Evolutionary conservation across 306 rosid genomes (phyloP), one percentile per base, ranked within the genome.

Genomic region (Cotoneaster glaucophyllus): DNA sequence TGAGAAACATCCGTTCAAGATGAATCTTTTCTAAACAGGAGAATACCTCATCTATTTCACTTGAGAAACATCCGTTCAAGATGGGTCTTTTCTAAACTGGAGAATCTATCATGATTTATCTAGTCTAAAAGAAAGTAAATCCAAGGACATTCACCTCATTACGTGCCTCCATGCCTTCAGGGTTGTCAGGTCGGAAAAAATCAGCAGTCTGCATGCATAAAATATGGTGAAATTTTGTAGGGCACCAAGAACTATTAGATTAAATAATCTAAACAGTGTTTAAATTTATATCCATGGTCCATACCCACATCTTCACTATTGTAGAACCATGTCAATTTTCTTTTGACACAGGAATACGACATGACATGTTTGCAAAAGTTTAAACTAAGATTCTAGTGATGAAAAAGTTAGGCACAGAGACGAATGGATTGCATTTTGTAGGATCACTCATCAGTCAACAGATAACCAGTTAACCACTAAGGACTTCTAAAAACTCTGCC

Each of bases 101-200:
- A 48, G 21, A 50, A 50, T 50, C 54, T 50, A 5, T 50, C 8
- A 50, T 50, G 21, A 50, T 50, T 50, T 71, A 73, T 74, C 61
- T 75, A 73, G 70, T 63, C 70, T 76, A 77, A 68, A 84, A 68
- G 15, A 61, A 73, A 58, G 31, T 65, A 70, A 59, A 26, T 59
- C 75, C 52, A 67, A n/a, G 56, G 64, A 81, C 63, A 85, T 43
- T 83, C 87, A 92, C 99, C 97, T 95, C 99, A 80, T 95, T 90
- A 48, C 99, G 99, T 28, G 99, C 97, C 78, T 95, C 99, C 64
- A 90, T 73, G 73, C 99, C 99, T 85, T 95, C 99, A 11, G 97
- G 93, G 85, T 95, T 95, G 82, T 95, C 99, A 75, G 97, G 90
- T 83, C 97, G 91, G 79, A 92, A 95, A 85, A 92, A 95, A 81